Base-by-base conservation (phyloP, 1,284 basidiomycete genomes). In the Meripilus lineatus region DNA sequence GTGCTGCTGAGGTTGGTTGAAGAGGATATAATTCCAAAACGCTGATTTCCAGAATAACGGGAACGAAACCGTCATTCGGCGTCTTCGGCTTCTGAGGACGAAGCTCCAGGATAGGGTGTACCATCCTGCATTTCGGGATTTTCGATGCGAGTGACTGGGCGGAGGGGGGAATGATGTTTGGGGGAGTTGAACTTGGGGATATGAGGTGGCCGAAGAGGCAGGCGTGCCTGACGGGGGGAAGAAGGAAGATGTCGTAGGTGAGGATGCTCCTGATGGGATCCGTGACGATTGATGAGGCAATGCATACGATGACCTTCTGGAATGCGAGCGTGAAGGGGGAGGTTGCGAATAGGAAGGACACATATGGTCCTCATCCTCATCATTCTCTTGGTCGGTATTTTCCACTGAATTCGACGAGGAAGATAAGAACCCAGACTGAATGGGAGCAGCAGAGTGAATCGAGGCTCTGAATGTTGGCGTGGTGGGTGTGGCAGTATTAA, bases 21-120 rank as follows among this genome's bases (percentile, higher is more conserved):
- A n/a, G n/a, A n/a, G n/a, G n/a, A n/a, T n/a, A n/a, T n/a, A n/a
- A n/a, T n/a, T 32, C 13, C 15, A 32, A 38, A 35, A 34, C 15
- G 7, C 22, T 11, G 30, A 14, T 5, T 28, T 25, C 42, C 42
- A 44, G 7, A 38, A 13, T 3, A 26, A 22, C 7, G 43, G 43
- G 8, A 45, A 13, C 8, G 18, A 18, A 15, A 45, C 15, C 10
- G 43, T 38, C 15, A 48, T 20, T 8, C 47, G 36, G 22, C 47
- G 38, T 3, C 30, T 17, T 5, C 47, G 47, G 6, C 43, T 39
- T 15, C 36, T 8, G 21, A 45, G 26, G 3, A 38, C 28, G 38
- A 48, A 48, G 7, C 33, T 36, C 42, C 43, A 45, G 6, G 43
- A 43, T 32, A 34, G 45, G 15, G 23, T 33, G 30, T 24, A 40